A percentile compares a stretch with the other conserved stretches of the same genome.
These are phyloP conservation scores for Magnusiomyces ingens DNA, from an alignment of 1,139 yeast species.

Conservation along the genomic window DNA sequence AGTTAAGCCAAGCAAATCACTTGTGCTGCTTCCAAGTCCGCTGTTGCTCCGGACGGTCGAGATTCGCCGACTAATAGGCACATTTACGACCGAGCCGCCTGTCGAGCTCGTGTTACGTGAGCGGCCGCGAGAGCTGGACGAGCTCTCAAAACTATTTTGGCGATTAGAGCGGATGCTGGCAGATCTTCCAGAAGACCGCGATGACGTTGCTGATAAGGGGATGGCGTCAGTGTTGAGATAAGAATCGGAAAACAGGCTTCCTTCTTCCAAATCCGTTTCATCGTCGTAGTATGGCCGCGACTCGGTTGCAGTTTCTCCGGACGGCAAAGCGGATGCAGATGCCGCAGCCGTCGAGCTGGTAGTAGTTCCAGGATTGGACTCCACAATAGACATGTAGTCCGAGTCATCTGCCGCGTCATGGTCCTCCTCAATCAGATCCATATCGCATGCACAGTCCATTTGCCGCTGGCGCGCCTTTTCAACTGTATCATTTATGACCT, in stretches of 20 bases:
- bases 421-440: conserved; percentile 7
- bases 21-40: no score
- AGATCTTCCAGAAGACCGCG: background rate
- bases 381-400: conserved; percentile 3
- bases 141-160: background rate
- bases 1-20: background rate
- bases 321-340: background rate
- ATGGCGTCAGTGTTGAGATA: conserved; percentile 22
- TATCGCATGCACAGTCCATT: conserved; percentile 10
- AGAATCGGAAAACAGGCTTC: conserved; percentile 21
- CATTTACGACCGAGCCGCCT: background rate
- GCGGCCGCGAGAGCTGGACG: background rate
- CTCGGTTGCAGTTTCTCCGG: background rate
- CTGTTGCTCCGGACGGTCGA: background rate
- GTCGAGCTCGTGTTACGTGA: background rate
- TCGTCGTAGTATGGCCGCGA: conserved; percentile 9
- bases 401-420: conserved; percentile 5
- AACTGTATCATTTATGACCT: conserved; percentile 61
- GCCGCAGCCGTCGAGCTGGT: background rate
- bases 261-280: conserved; percentile 12
- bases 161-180: background rate
- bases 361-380: background rate
- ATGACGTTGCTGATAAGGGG: conserved; percentile 14
- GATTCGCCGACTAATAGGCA: background rate
- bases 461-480: conserved; percentile 39